These are phyloP conservation scores for Rubus parviflorus DNA, from an alignment of 306 rosid species.

Conservation along the genomic window DNA sequence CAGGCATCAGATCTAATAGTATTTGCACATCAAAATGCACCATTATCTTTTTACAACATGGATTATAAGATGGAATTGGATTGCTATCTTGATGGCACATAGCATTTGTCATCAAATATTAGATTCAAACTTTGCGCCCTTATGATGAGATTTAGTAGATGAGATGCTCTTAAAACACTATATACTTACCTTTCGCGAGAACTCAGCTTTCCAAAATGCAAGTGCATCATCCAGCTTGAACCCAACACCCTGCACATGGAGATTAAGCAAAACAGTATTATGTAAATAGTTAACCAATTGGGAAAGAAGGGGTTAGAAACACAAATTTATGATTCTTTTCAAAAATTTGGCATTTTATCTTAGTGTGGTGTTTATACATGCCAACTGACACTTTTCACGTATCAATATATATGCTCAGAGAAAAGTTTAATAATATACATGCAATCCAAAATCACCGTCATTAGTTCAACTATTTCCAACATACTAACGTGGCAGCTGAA, in stretches of 20 bases:
- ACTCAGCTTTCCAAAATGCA: constrained; percentile 93
- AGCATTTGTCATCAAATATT: neutral
- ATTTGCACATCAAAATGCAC: neutral
- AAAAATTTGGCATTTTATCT: neutral
- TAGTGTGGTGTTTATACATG: neutral
- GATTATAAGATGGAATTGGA: neutral
- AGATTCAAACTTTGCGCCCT: neutral
- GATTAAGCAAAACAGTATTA: neutral
- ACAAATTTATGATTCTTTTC: neutral
- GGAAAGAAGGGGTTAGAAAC: neutral
- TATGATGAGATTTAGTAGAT: neutral
- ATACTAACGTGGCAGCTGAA: neutral
- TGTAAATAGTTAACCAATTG: neutral
- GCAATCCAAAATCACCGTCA: constrained; percentile 5
- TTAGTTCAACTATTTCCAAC: neutral
- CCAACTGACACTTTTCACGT: neutral
- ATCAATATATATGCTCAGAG: neutral
- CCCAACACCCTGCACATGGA: constrained; percentile 75
- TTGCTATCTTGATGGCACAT: neutral
- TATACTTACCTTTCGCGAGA: constrained; percentile 76
- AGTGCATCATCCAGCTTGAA: constrained; percentile 92
- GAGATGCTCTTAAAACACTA: constrained; percentile 15
- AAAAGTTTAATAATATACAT: neutral
- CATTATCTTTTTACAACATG: neutral
- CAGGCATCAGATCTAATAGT: constrained; percentile 18